Conservation (phyloP, 2,329 filamentous ascomycete genomes). For the Penicillium concentricum region DNA sequence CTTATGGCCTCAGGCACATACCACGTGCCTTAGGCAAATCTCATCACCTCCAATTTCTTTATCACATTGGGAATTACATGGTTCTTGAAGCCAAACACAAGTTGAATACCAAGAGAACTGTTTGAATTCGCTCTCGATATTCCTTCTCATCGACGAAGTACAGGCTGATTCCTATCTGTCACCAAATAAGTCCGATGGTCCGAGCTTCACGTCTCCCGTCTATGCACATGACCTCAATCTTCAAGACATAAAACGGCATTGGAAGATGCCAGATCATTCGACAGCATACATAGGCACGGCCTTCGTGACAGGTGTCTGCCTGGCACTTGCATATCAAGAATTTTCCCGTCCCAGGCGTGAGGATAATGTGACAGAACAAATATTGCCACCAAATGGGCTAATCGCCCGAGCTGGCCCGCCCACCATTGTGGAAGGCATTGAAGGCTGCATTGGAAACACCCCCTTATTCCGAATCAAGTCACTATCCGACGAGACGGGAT, state of each 20-base stretch:
- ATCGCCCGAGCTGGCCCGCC: conserved; percentile 36
- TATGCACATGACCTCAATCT: conserved; percentile 10
- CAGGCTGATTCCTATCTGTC: background rate
- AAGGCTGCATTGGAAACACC: conserved; percentile 90
- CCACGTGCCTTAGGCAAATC: conserved; percentile 1
- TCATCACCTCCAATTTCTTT: background rate
- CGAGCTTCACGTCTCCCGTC: conserved; percentile 36
- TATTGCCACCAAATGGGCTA: conserved; percentile 13
- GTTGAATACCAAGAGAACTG: no score
- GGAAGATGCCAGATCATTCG: conserved; percentile 34
- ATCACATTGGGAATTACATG: background rate
- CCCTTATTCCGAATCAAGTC: conserved; percentile 83
- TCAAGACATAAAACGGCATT: conserved; percentile 11
- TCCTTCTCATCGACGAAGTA: background rate
- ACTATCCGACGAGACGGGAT: conserved; percentile 81
- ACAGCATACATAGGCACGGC: conserved; percentile 63
- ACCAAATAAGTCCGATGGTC: conserved; percentile 29
- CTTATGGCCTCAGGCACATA: conserved; percentile 8
- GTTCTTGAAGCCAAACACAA: background rate
- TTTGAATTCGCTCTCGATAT: background rate
- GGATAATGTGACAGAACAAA: conserved; percentile 11
- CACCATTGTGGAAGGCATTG: conserved; percentile 72
- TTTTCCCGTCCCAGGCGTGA: conserved; percentile 66
- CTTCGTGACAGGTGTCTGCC: conserved; percentile 73
- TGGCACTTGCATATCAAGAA: conserved; percentile 77